These are phyloP conservation scores for Erysimum cheiri DNA, from an alignment of 441 rosid species.

Conservation along the genomic window DNA sequence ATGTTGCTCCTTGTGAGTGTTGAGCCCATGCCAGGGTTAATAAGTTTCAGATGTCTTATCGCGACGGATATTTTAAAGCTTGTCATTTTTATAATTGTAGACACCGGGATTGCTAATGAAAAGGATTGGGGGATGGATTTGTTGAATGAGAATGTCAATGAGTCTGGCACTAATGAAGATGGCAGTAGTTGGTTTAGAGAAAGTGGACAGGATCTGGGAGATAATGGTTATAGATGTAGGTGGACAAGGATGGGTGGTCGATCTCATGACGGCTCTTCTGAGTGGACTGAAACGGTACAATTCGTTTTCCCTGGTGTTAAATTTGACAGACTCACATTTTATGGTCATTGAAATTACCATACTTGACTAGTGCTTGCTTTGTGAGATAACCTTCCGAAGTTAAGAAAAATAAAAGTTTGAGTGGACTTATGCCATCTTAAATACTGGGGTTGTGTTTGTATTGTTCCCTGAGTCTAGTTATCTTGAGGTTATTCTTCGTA, in stretches of 20 bases:
- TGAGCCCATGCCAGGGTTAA: background rate
- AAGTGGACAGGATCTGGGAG: constrained; percentile 85
- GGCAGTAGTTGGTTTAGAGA: constrained; percentile 92
- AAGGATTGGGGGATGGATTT: constrained; percentile 95
- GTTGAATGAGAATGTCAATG: constrained; percentile 81
- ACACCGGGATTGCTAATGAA: constrained; percentile 97
- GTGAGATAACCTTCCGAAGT: constrained; percentile 1
- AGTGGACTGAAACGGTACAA: constrained; percentile 95
- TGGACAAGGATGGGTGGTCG: constrained; percentile 97
- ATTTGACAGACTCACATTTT: constrained; percentile 16
- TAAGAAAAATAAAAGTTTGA: background rate
- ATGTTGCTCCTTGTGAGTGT: background rate
- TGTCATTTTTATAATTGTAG: constrained; percentile 49
- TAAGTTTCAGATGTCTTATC: constrained; percentile 9
- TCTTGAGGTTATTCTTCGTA: constrained; percentile 51
- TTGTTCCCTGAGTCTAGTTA: constrained; percentile 22
- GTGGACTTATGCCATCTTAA: background rate
- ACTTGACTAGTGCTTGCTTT: constrained; percentile 16
- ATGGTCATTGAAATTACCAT: constrained; percentile 8
- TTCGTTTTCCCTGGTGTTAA: constrained; percentile 33
- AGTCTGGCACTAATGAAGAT: constrained; percentile 90
- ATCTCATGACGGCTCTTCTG: constrained; percentile 77
- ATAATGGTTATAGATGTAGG: constrained; percentile 92
- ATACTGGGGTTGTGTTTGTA: constrained; percentile 13
- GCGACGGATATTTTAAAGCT: constrained; percentile 24